phyloP scores from a whole-genome alignment of 2,329 filamentous ascomycete species.

The Emydomyces testavorans region DNA sequence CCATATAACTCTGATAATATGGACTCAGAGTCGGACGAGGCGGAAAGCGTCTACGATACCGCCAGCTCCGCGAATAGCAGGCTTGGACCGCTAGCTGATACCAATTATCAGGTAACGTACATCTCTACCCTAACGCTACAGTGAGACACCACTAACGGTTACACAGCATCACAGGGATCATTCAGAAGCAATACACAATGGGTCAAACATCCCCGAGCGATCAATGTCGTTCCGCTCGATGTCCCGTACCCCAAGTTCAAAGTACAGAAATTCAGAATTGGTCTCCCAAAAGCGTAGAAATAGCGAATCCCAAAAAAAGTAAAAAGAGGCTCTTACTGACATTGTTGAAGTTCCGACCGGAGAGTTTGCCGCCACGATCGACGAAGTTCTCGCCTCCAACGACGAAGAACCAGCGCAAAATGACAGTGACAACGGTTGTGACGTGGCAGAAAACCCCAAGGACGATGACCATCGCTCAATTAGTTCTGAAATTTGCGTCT shows the following conservation, averaged over 20 bases:
- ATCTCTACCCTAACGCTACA: not conserved
- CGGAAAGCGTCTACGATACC: conserved; percentile 11
- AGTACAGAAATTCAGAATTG: conserved; percentile 12
- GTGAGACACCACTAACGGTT: not conserved
- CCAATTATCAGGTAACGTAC: conserved; percentile 3
- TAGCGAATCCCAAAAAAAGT: no score
- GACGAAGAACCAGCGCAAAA: conserved; percentile 27
- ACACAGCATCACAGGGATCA: not conserved
- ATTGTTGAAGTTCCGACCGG: not conserved
- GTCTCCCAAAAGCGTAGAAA: not conserved
- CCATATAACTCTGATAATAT: not conserved
- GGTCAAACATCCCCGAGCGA: conserved; percentile 4
- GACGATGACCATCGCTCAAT: conserved; percentile 11
- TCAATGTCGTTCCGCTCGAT: conserved; percentile 13
- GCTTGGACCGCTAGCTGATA: not conserved
- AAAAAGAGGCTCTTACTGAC: not conserved
- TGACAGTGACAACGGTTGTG: conserved; percentile 38
- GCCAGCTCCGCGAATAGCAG: conserved; percentile 10
- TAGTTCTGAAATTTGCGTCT: conserved; percentile 17
- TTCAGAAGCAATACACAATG: not conserved
- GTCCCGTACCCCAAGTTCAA: conserved; percentile 14
- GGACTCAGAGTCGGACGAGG: conserved; percentile 1
- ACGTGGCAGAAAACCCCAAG: not conserved
- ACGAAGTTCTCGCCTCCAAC: conserved; percentile 5
- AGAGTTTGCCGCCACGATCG: conserved; percentile 5